A percentile compares a stretch with the other conserved stretches of the same genome.
Conservation (phyloP, 2,329 filamentous ascomycete genomes). For the Diaporthe australafricana region DNA sequence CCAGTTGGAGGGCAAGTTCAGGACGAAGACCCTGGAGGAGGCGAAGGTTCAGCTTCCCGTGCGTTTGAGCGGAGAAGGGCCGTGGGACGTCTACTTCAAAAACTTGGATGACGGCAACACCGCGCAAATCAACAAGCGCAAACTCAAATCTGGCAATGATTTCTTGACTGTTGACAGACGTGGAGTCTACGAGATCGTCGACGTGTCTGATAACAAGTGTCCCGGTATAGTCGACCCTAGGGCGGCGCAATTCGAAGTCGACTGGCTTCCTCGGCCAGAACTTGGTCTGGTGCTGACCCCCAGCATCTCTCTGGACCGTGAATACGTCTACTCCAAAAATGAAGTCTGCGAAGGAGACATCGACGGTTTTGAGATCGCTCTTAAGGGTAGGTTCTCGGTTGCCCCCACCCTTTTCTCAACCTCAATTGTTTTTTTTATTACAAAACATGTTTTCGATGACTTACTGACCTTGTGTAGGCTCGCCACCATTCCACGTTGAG, state of each 20-base stretch:
- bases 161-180: conserved; percentile 72
- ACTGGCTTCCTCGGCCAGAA: conserved; percentile 86
- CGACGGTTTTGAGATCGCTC: conserved; percentile 84
- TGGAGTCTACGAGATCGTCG: conserved; percentile 84
- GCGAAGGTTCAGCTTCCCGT: conserved; percentile 81
- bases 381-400: conserved; percentile 72
- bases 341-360: conserved; percentile 96
- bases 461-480: conserved; percentile 63
- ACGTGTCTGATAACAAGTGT: conserved; percentile 83
- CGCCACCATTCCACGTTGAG: conserved; percentile 83
- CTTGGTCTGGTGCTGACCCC: conserved; percentile 75
- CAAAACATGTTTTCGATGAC: neutral
- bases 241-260: conserved; percentile 81
- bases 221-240: conserved; percentile 82
- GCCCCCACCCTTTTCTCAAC: neutral
- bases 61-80: conserved; percentile 84
- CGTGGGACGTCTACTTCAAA: conserved; percentile 84
- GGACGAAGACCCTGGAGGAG: conserved; percentile 80
- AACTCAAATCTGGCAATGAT: conserved; percentile 72
- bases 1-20: conserved; percentile 82
- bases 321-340: conserved; percentile 73
- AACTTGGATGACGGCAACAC: conserved; percentile 69
- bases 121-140: conserved; percentile 56
- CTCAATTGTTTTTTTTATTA: no score
- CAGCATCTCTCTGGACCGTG: conserved; percentile 65